phyloP scores from a whole-genome alignment of 2,329 filamentous ascomycete species.

The Neonectria coccinea region DNA sequence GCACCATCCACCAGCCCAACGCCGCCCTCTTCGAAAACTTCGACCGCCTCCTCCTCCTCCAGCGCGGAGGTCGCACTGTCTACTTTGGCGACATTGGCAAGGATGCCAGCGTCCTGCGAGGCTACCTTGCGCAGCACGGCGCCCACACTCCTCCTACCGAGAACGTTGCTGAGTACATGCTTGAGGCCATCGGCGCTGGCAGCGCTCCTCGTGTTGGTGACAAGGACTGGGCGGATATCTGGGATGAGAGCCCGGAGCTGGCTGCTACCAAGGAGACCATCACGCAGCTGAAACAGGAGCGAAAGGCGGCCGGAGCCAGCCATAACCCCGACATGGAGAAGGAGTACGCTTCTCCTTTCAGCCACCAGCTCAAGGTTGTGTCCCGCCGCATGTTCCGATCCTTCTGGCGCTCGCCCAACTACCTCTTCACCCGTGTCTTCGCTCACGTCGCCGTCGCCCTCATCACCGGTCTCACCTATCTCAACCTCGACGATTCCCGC shows the following conservation, averaged over 20 bases:
- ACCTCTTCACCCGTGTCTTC: conserved; percentile 88
- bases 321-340: conserved; percentile 69
- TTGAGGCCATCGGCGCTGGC: conserved; percentile 84
- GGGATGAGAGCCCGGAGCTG: conserved; percentile 79
- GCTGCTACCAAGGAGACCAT: conserved; percentile 75
- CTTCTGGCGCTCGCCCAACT: conserved; percentile 89
- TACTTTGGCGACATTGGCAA: conserved; percentile 89
- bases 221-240: conserved; percentile 84
- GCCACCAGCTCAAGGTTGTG: conserved; percentile 83
- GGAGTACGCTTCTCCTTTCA: conserved; percentile 85
- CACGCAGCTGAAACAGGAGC: conserved; percentile 71
- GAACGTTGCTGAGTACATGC: conserved; percentile 82
- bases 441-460: conserved; percentile 84
- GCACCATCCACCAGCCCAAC: conserved; percentile 92
- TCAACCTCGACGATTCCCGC: conserved; percentile 81
- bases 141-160: conserved; percentile 68
- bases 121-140: conserved; percentile 70
- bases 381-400: conserved; percentile 78
- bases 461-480: conserved; percentile 82
- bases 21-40: conserved; percentile 90
- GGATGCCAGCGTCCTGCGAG: conserved; percentile 77
- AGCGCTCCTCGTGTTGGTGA: conserved; percentile 77
- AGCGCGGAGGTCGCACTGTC: conserved; percentile 82
- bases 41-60: conserved; percentile 82
- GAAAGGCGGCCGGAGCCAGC: conserved; percentile 55